Evolutionary conservation across 1,284 basidiomycete species (phyloP).

Genomic region (Marasmius tenuissimus): DNA sequence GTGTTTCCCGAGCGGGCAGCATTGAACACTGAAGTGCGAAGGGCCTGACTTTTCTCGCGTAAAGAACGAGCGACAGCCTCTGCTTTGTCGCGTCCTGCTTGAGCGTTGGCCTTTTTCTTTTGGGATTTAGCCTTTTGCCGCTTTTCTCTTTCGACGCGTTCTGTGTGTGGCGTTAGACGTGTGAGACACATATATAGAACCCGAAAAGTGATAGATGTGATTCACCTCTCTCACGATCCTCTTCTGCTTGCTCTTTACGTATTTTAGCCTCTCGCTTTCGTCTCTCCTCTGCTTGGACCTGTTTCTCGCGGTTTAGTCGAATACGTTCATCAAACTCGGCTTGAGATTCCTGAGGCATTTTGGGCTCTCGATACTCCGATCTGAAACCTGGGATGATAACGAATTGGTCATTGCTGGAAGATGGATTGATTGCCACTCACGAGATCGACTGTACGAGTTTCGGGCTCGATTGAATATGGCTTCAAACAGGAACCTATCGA

Average conservation of each 20-base stretch:
- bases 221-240: conserved; percentile 54
- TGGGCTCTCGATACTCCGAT: conserved; percentile 8
- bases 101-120: conserved; percentile 54
- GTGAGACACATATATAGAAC: neutral
- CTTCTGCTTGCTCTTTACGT: conserved; percentile 45
- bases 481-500: conserved; percentile 46
- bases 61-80: conserved; percentile 46
- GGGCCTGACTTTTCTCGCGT: conserved; percentile 48
- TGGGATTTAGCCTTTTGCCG: conserved; percentile 56
- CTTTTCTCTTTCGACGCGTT: conserved; percentile 51
- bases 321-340: conserved; percentile 53
- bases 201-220: conserved; percentile 3
- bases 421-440: conserved; percentile 29
- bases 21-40: conserved; percentile 60
- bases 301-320: conserved; percentile 49
- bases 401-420: conserved; percentile 2
- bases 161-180: conserved; percentile 29
- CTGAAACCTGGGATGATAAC: conserved; percentile 14
- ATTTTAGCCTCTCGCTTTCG: conserved; percentile 43
- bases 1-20: conserved; percentile 57
- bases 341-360: conserved; percentile 36
- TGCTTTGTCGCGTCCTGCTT: conserved; percentile 49
- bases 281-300: conserved; percentile 50
- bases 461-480: conserved; percentile 41
- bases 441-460: conserved; percentile 24